Evolutionary conservation across 1,284 basidiomycete genomes (phyloP), one percentile per base, ranked within the genome.

Genomic region (Apiotrichum gamsii): DNA sequence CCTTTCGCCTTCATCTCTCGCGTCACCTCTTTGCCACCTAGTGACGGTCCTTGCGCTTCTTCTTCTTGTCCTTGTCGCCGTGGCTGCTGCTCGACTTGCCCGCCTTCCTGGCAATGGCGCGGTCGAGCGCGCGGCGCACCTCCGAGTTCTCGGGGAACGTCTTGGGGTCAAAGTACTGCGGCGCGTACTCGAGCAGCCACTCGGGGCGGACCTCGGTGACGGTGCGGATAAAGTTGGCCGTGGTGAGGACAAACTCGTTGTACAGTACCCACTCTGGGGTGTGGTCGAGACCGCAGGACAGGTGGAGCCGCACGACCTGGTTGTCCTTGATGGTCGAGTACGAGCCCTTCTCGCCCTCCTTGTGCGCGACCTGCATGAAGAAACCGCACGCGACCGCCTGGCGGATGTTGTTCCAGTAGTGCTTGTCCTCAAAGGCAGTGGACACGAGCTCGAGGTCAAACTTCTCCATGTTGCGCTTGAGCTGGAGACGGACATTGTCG

Each of bases 301-400:
- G 89, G 69, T 99, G 94, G n/a, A 97, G 76, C n/a, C 77, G 77
- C 8, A 97, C 93, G 33, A 88, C 80, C 83, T 89, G 61, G 64
- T 93, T 90, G 68, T 97, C 91, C 74, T 96, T 97, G 56, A 95
- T 83, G 0, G 91, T 97, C 56, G 83, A 65, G 69, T 93, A 93
- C 49, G 76, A 79, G 3, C 82, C 82, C 75, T 90, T 90, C 62
- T 90, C 87, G n/a, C 89, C 89, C 64, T 91, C 88, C 69, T 89
- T 90, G 72, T 96, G 90, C 5, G 93, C 94, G 8, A 94, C 83
- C 69, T 97, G 94, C 94, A 96, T 96, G 75, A 98, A 99, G 78
- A 90, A 98, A 0, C 93, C 94, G 64, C 85, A 88, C 0, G 89
- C 85, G 36, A 98, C 77, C 2, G 87, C 84, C 71, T 85, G 84